A percentile compares a stretch with the other conserved stretches of the same genome.
These are phyloP conservation scores for Toxoplasma gondii DNA, from an alignment of 169 alveolate genomes.

Conservation along the genomic window DNA sequence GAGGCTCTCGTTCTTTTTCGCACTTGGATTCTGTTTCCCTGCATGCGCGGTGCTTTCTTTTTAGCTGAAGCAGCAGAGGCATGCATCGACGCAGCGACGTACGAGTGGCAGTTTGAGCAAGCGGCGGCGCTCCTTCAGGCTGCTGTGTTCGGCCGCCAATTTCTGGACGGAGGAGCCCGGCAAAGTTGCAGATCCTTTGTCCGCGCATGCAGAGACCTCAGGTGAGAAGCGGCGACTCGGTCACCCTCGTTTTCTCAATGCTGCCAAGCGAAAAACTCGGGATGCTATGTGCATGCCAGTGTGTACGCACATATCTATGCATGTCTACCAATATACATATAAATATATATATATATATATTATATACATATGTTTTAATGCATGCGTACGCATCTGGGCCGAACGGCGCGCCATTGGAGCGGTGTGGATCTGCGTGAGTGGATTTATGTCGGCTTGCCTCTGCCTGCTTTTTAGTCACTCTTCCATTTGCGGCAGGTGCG, in stretches of 20 bases:
- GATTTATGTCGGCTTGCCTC: too few species aligned
- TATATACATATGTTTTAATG: too few species aligned
- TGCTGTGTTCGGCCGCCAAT: slow-evolving; percentile 73
- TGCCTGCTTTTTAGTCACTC: too few species aligned
- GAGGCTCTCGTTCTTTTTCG: background rate
- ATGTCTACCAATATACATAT: too few species aligned
- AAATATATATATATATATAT: too few species aligned
- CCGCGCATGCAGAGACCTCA: slow-evolving; percentile 43
- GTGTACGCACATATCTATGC: background rate
- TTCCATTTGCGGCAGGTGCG: too few species aligned
- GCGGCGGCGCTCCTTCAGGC: slow-evolving; percentile 62
- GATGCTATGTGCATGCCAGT: background rate
- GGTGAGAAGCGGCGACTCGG: background rate
- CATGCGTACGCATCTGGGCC: too few species aligned
- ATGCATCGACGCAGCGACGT: slow-evolving; percentile 81
- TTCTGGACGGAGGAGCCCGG: slow-evolving; percentile 55
- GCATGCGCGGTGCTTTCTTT: background rate
- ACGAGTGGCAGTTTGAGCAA: slow-evolving; percentile 34
- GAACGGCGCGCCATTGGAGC: too few species aligned
- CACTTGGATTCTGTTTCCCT: background rate
- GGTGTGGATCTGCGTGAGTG: too few species aligned
- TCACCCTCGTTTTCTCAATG: too few species aligned
- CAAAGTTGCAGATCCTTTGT: background rate
- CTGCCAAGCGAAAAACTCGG: too few species aligned
- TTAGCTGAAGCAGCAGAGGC: slow-evolving; percentile 75